Base-by-base conservation (phyloP, 2,329 filamentous ascomycete species). In the Aurifilum marmelostoma region DNA sequence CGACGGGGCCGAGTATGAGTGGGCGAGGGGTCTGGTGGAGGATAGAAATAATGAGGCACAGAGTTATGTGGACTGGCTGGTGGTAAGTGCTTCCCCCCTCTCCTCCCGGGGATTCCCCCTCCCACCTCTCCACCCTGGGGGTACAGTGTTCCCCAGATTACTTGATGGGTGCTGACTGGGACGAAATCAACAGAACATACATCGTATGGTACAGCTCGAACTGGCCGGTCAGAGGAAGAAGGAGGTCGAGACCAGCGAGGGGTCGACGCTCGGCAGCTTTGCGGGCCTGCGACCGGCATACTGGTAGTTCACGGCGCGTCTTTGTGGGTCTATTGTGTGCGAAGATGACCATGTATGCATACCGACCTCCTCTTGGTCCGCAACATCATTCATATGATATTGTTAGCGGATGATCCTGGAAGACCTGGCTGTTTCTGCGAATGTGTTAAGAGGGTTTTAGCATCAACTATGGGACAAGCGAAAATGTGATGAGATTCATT, bases 51-150 rank as follows among this genome's bases (percentile, higher is more conserved):
- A 97, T 74, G 96, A 99, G 82, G 96, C 96, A 47, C 94, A 97
- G 81, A 97, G 92, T 77, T 99, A 98, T 80, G 96, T 98, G 43
- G 96, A 99, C 81, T 99, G 96, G 96, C 84, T 99, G 76, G 96
- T 99, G 69, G 65, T 62, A 67, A 18, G 65, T 12, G 27, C 24
- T 43, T 21, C 24, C 24, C 37, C 39, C 29, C 34, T 34, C 34
- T 34, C 8, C 4, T 8, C 34, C 34, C n/a, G n/a, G n/a, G n/a
- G n/a, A n/a, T n/a, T n/a, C n/a, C n/a, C n/a, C n/a, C n/a, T n/a
- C n/a, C n/a, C n/a, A n/a, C n/a, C n/a, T n/a, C n/a, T n/a, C n/a
- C n/a, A n/a, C n/a, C n/a, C n/a, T n/a, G n/a, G n/a, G n/a, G n/a
- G n/a, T n/a, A n/a, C n/a, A n/a, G n/a, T n/a, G n/a, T n/a, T n/a